These are phyloP conservation scores for Diaporthe ilicicola DNA, from an alignment of 2,329 filamentous ascomycete genomes.

Conservation along the genomic window DNA sequence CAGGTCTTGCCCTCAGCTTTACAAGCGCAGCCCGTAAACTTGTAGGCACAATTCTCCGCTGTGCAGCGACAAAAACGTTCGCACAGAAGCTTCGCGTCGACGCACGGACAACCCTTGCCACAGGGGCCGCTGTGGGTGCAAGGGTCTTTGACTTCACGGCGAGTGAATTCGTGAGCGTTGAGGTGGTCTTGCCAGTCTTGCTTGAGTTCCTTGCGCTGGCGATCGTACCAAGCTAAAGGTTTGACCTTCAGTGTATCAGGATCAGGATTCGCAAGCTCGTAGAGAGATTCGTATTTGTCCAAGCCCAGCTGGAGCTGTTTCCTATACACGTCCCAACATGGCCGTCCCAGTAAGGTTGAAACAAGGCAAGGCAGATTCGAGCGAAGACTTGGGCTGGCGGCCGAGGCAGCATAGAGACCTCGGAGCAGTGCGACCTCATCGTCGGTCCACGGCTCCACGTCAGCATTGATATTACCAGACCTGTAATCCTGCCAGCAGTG, in stretches of 20 bases:
- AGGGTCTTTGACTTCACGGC: conserved; percentile 67
- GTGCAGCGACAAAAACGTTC: conserved; percentile 77
- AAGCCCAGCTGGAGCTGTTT: conserved; percentile 52
- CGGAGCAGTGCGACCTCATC: conserved; percentile 58
- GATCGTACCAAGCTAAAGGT: conserved; percentile 63
- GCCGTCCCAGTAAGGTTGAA: conserved; percentile 58
- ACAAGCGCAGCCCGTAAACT: conserved; percentile 75
- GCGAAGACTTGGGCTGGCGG: conserved; percentile 26
- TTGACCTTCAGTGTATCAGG: conserved; percentile 49
- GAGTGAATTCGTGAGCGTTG: conserved; percentile 62
- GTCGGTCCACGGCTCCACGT: conserved; percentile 54
- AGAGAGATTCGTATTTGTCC: conserved; percentile 35
- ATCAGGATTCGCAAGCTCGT: conserved; percentile 36
- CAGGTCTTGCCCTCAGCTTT: conserved; percentile 67
- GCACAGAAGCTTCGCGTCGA: conserved; percentile 68
- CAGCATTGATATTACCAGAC: conserved; percentile 42
- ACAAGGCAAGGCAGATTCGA: conserved; percentile 58
- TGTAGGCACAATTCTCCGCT: conserved; percentile 65
- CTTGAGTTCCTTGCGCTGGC: conserved; percentile 61
- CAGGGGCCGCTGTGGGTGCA: conserved; percentile 77
- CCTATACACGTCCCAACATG: conserved; percentile 61
- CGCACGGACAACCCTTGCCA: conserved; percentile 69
- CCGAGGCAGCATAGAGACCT: conserved; percentile 49
- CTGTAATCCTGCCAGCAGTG: conserved; percentile 53
- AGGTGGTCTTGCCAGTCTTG: conserved; percentile 66